Evolutionary conservation across 495 filamentous ascomycete species (phyloP).

Genomic region (Aspergillus carlsbadensis): DNA sequence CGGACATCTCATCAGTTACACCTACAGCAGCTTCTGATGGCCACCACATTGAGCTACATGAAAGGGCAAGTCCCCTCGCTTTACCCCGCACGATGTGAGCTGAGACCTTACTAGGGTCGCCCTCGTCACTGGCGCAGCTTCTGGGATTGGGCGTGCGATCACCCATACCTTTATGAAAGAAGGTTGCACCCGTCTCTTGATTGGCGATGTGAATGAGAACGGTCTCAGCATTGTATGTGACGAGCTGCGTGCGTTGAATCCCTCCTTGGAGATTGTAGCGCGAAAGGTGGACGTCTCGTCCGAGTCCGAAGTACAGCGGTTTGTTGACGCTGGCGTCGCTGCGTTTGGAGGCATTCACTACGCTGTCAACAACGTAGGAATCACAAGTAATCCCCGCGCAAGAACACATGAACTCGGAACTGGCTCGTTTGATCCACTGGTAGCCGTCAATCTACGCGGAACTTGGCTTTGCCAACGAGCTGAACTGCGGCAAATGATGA

Average conservation of each 20-base stretch:
- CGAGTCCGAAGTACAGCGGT: conserved; percentile 3
- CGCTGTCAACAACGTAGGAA: conserved; percentile 16
- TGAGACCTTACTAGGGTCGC: too few species aligned
- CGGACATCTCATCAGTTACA: too few species aligned
- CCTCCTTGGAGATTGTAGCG: too few species aligned
- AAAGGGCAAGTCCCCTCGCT: too few species aligned
- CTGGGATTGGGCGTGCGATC: conserved; percentile 1
- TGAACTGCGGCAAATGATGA: neutral
- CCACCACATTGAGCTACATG: too few species aligned
- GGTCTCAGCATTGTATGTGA: neutral
- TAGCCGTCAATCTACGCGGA: neutral
- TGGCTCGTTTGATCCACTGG: neutral
- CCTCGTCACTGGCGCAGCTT: conserved; percentile 9
- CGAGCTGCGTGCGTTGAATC: too few species aligned
- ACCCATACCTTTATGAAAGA: neutral
- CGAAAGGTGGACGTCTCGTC: conserved; percentile 2
- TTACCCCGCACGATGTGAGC: too few species aligned
- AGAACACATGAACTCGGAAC: neutral
- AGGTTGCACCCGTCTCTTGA: conserved; percentile 7
- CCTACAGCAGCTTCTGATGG: too few species aligned
- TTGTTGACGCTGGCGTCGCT: neutral
- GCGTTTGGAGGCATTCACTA: conserved; percentile 16
- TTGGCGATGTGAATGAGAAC: conserved; percentile 1
- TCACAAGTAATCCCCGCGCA: conserved; percentile 7
- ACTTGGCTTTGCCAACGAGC: neutral